A percentile compares a stretch with the other conserved stretches of the same genome.
phyloP scores from a whole-genome alignment of 1,139 yeast species.

The Candida sp. region DNA sequence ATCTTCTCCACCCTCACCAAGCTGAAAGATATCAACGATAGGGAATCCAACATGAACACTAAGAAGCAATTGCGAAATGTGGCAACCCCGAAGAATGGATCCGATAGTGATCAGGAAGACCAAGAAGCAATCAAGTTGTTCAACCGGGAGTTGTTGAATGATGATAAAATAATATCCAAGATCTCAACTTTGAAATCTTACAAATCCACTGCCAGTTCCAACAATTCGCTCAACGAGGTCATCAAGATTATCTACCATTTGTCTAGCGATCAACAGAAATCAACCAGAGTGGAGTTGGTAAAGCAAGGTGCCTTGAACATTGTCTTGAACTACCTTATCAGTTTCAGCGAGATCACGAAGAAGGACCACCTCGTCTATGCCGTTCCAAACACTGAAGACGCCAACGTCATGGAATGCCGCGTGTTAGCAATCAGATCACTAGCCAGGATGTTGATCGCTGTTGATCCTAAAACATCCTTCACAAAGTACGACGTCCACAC shows the following conservation, averaged over 20 bases:
- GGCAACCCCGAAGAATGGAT: conserved; percentile 28
- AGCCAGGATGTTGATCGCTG: conserved; percentile 48
- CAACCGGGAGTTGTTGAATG: conserved; percentile 30
- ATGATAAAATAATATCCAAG: conserved; percentile 28
- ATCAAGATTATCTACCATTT: conserved; percentile 17
- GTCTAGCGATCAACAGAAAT: conserved; percentile 27
- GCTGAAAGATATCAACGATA: conserved; percentile 22
- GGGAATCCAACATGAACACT: conserved; percentile 17
- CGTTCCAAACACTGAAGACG: conserved; percentile 20
- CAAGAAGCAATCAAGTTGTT: conserved; percentile 31
- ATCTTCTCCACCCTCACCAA: conserved; percentile 42
- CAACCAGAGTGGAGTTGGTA: conserved; percentile 39
- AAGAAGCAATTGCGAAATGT: conserved; percentile 37
- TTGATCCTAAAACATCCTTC: conserved; percentile 43
- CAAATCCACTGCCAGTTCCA: conserved; percentile 16
- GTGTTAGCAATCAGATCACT: conserved; percentile 37
- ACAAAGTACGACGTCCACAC: conserved; percentile 43
- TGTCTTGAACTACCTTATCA: conserved; percentile 39
- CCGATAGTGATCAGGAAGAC: conserved; percentile 25
- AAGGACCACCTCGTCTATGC: conserved; percentile 18
- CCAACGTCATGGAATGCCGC: conserved; percentile 24
- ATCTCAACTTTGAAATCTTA: conserved; percentile 29
- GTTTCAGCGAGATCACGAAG: conserved; percentile 28
- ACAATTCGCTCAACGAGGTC: conserved; percentile 13
- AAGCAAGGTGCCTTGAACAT: conserved; percentile 51